A percentile compares a stretch with the other conserved stretches of the same genome.
Evolutionary conservation across 2,329 filamentous ascomycete genomes (phyloP).

Genomic region (Aspergillus melleus): DNA sequence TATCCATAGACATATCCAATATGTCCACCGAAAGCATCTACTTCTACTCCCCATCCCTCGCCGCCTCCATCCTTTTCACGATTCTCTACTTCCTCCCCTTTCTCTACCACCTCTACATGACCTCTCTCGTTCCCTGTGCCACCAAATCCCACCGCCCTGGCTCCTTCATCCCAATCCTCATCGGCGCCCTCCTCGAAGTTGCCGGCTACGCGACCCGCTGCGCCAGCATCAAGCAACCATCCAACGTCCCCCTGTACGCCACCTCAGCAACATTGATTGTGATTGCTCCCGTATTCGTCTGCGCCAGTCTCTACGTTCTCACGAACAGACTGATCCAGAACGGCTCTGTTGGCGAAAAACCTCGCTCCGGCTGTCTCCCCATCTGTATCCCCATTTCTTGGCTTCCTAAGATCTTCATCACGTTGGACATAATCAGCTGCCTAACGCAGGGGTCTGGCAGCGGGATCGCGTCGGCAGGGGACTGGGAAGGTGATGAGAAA

Average conservation of each 20-base stretch:
- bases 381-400: conserved; percentile 35
- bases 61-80: conserved; percentile 45
- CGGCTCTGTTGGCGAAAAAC: conserved; percentile 22
- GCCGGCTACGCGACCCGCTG: conserved; percentile 43
- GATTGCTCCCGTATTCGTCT: conserved; percentile 51
- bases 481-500: conserved; percentile 46
- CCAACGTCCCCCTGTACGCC: conserved; percentile 42
- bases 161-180: conserved; percentile 47
- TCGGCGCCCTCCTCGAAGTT: conserved; percentile 47
- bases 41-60: conserved; percentile 47
- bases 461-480: conserved; percentile 43
- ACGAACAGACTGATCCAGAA: conserved; percentile 47
- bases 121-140: conserved; percentile 43
- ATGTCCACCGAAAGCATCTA: conserved; percentile 33
- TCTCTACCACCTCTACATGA: conserved; percentile 42
- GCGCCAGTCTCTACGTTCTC: conserved; percentile 54
- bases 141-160: conserved; percentile 27
- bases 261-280: conserved; percentile 46
- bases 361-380: conserved; percentile 36
- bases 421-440: conserved; percentile 48
- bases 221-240: conserved; percentile 38
- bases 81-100: conserved; percentile 44
- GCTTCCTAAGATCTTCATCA: conserved; percentile 50
- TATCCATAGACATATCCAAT: not conserved
- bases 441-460: conserved; percentile 49